Percentiles rank a stretch among this genome's conserved stretches.
Conservation (phyloP, 495 filamentous ascomycete species). For the Trichoderma virens region DNA sequence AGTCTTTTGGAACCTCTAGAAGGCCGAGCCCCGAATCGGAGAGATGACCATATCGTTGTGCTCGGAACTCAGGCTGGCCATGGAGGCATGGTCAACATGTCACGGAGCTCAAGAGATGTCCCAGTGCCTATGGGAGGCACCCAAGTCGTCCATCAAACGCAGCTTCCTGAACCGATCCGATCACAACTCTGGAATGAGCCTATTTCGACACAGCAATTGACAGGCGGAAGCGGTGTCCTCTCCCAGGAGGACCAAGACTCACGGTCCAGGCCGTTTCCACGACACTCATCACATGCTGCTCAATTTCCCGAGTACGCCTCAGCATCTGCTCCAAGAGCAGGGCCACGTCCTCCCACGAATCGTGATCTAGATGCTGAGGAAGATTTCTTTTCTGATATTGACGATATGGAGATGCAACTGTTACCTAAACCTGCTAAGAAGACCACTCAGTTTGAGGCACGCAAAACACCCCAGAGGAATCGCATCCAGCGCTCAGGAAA, state of each 20-base stretch:
- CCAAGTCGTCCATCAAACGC: constrained; percentile 43
- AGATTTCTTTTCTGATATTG: constrained; percentile 15
- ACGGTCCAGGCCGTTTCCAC: neutral
- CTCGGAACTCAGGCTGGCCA: constrained; percentile 16
- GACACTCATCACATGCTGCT: neutral
- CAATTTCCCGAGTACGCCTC: neutral
- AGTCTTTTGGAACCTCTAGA: constrained; percentile 23
- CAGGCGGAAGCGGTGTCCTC: neutral
- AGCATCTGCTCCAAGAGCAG: neutral
- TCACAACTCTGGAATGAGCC: neutral
- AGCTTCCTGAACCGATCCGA: constrained; percentile 21
- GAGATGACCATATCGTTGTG: constrained; percentile 13
- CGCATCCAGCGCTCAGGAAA: constrained; percentile 23
- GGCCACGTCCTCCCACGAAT: neutral
- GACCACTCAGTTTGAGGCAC: constrained; percentile 17
- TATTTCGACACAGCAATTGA: neutral
- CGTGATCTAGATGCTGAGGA: constrained; percentile 8
- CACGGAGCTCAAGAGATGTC: neutral
- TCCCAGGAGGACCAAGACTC: neutral
- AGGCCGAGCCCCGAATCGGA: constrained; percentile 15
- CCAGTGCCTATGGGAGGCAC: constrained; percentile 13
- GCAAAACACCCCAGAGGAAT: constrained; percentile 9
- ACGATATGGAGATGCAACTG: constrained; percentile 6
- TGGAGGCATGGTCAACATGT: neutral
- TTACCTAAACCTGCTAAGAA: constrained; percentile 12